Base-by-base conservation (phyloP, 768 basidiomycete species). In the Trametes villosa region DNA sequence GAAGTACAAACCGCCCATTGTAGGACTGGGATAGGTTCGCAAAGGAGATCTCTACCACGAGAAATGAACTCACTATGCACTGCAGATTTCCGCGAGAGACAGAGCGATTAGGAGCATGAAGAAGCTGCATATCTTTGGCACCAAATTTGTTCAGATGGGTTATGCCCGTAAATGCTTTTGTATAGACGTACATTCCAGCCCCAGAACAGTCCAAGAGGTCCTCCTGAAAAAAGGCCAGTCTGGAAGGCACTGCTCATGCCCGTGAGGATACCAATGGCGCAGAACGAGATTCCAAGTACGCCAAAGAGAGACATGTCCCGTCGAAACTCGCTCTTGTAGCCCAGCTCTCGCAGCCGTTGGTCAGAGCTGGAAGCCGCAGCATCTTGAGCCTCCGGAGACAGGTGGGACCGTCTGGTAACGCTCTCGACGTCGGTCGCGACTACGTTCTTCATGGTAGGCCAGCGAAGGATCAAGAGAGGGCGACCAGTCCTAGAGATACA, bases 211-310 rank as follows among this genome's bases (percentile, higher is more conserved):
- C 84, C 82, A 26, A 85, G 67, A 3, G 84, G 83, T 6, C 83
- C 84, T 0, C 84, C 83, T 42, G 82, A 84, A 68, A 84, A 83
- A 12, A 84, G 70, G 0, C 84, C 83, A 0, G 83, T 84, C 65
- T 85, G 84, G 60, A 85, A 84, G 0, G 84, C 83, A 53, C 81
- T 82, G 54, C 81, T 82, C 82, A 84, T 85, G 29, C 84, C 83
- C 7, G 83, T 85, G 12, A 86, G 74, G 63, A 86, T 84, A 6
- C 84, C 83, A 27, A 86, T 84, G 9, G 84, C 79, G 48, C 83
- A 84, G 68, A 86, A 86, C 0, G 82, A 84, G 68, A 85, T 81
- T 18, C 84, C 83, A 45, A 85, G 73, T 33, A 86, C 84, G 24
- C 84, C 83, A 53, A 81, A 84, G 33, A 83, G 71, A 13, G 82